Evolutionary conservation across 371 early-diverging fungal species (phyloP).

Genomic region (Syncephalastrum monosporum): DNA sequence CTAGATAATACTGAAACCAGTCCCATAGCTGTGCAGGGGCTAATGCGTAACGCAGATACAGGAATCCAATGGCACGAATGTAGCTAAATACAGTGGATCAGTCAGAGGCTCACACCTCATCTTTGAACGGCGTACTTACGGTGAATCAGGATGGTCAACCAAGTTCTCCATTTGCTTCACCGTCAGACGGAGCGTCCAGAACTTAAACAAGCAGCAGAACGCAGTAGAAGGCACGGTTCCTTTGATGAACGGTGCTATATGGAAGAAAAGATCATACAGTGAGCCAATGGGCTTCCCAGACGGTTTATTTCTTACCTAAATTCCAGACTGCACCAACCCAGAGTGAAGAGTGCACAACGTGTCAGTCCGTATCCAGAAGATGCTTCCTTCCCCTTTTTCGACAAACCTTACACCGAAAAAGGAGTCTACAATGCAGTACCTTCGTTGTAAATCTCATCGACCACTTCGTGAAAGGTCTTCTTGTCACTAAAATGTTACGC

Average conservation of each 20-base stretch:
- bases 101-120: not conserved
- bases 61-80: constrained; percentile 79
- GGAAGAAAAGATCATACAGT: not conserved
- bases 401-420: constrained; percentile 27
- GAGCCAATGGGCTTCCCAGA: not conserved
- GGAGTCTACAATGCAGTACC: constrained; percentile 42
- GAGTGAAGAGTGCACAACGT: constrained; percentile 4
- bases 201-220: constrained; percentile 83
- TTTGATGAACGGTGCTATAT: constrained; percentile 79
- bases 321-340: constrained; percentile 9
- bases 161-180: constrained; percentile 76
- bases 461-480: constrained; percentile 80
- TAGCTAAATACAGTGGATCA: constrained; percentile 45
- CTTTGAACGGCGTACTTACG: constrained; percentile 48
- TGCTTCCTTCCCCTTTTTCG: constrained; percentile 5
- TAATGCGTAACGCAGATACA: constrained; percentile 85
- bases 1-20: constrained; percentile 81
- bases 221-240: constrained; percentile 83
- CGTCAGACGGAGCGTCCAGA: constrained; percentile 80
- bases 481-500: constrained; percentile 51
- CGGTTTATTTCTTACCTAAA: constrained; percentile 9
- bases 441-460: constrained; percentile 79
- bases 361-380: constrained; percentile 5
- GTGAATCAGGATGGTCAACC: constrained; percentile 77
- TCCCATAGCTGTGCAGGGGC: constrained; percentile 80